Evolutionary conservation across 306 rosid genomes (phyloP).

Genomic region (Albizia julibrissin): DNA sequence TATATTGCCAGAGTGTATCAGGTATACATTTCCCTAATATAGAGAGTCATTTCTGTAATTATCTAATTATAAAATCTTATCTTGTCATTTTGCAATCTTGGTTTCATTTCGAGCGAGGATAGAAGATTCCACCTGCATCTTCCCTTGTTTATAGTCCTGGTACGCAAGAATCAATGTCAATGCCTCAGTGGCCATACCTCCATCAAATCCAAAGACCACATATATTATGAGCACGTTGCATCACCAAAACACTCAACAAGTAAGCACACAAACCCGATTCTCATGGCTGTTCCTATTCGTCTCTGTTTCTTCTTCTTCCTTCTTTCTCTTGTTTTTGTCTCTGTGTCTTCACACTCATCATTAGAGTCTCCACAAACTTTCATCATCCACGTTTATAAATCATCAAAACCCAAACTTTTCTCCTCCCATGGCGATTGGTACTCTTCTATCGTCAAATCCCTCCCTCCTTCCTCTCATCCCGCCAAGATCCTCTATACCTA

Average conservation of each 20-base stretch:
- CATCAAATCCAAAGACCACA: not conserved
- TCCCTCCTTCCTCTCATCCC: constrained; percentile 63
- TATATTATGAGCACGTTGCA: not conserved
- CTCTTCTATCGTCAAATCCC: constrained; percentile 63
- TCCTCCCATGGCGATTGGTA: constrained; percentile 66
- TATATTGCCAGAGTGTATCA: too few species aligned
- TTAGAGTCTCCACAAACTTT: constrained; percentile 53
- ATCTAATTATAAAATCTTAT: not conserved
- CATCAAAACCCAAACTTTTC: constrained; percentile 56
- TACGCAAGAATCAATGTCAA: not conserved
- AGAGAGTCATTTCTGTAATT: not conserved
- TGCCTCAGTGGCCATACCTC: not conserved
- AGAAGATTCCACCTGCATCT: not conserved
- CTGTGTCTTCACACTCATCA: constrained; percentile 32
- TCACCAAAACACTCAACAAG: not conserved
- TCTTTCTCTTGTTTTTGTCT: not conserved
- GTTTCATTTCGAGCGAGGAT: not conserved
- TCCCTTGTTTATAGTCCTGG: not conserved
- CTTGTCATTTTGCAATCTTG: not conserved
- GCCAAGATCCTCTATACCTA: constrained; percentile 70
- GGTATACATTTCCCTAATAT: too few species aligned
- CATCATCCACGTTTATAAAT: constrained; percentile 74
- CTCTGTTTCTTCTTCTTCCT: not conserved
- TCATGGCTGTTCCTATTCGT: not conserved
- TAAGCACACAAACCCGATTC: not conserved